Conservation (phyloP, 192 early-diverging fungal species). For the Coemansia sp. region DNA sequence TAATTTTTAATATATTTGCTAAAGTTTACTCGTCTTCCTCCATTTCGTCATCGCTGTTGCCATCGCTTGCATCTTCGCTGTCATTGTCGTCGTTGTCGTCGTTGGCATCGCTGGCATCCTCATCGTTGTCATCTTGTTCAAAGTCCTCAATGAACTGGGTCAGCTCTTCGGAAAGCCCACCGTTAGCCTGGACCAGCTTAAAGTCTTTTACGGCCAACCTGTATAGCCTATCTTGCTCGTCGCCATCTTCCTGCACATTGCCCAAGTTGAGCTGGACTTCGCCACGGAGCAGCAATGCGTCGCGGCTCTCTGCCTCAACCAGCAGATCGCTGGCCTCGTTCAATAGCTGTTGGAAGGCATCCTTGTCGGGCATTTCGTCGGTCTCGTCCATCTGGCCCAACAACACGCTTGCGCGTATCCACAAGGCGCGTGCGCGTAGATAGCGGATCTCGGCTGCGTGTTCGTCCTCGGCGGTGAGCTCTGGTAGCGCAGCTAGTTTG, state of each 20-base stretch:
- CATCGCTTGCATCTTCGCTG: background rate
- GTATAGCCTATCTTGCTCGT: slow-evolving; percentile 37
- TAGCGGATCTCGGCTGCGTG: background rate
- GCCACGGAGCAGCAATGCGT: slow-evolving; percentile 39
- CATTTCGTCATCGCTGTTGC: background rate
- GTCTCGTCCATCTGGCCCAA: slow-evolving; percentile 24
- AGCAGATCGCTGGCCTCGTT: slow-evolving; percentile 19
- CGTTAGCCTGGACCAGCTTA: slow-evolving; percentile 23
- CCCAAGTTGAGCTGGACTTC: slow-evolving; percentile 51
- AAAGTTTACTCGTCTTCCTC: slow-evolving; percentile 4
- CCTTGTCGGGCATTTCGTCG: slow-evolving; percentile 7
- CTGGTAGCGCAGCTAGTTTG: slow-evolving; percentile 5
- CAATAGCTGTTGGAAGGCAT: slow-evolving; percentile 20
- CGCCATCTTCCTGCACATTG: slow-evolving; percentile 37
- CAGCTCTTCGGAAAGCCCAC: slow-evolving; percentile 48
- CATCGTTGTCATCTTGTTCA: slow-evolving; percentile 16
- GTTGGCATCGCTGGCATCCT: background rate
- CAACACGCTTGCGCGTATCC: slow-evolving; percentile 32
- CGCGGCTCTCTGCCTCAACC: slow-evolving; percentile 5
- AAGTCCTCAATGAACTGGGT: slow-evolving; percentile 51
- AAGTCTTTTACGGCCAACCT: slow-evolving; percentile 33
- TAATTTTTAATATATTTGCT: background rate
- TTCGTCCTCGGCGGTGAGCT: background rate
- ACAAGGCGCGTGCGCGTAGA: slow-evolving; percentile 28
- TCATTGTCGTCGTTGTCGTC: background rate